Conservation (phyloP, 805 yeast species). For the Myxozyma melibiosi region DNA sequence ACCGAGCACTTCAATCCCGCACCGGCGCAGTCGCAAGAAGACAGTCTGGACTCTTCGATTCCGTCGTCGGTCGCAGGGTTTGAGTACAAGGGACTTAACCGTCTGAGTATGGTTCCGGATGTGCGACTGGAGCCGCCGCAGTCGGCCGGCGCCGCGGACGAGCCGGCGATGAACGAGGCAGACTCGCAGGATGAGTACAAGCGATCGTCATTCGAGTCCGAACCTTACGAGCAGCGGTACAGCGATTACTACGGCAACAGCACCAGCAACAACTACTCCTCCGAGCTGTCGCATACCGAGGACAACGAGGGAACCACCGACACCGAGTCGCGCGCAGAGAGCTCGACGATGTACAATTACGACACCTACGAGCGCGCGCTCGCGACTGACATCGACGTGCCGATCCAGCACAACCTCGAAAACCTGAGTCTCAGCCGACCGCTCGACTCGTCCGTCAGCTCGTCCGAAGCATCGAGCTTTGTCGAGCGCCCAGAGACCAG, state of each 20-base stretch:
- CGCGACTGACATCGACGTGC: conserved; percentile 4
- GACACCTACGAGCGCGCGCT: not conserved
- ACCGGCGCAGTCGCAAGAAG: conserved; percentile 1
- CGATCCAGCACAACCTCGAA: conserved; percentile 10
- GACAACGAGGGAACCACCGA: not conserved
- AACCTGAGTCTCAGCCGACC: conserved; percentile 21
- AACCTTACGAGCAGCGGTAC: not conserved
- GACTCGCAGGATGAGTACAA: not conserved
- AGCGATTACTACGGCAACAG: not conserved
- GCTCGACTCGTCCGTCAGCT: conserved; percentile 22
- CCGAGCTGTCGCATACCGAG: conserved; percentile 1
- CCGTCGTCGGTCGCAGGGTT: conserved; percentile 24
- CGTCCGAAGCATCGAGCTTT: conserved; percentile 19
- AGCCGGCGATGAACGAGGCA: not conserved
- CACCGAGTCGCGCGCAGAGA: conserved; percentile 1
- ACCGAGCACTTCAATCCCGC: not conserved
- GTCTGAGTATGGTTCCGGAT: conserved; percentile 5
- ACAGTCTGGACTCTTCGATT: conserved; percentile 20
- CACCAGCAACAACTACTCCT: not conserved
- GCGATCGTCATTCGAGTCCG: not conserved
- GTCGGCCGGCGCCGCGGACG: not conserved
- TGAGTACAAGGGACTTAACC: conserved; percentile 19
- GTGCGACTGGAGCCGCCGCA: not conserved
- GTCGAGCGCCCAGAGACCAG: conserved; percentile 5
- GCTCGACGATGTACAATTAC: conserved; percentile 9